A percentile compares a stretch with the other conserved stretches of the same genome.
Evolutionary conservation across 2,329 filamentous ascomycete species (phyloP).

Genomic region (Onygenales sp.): DNA sequence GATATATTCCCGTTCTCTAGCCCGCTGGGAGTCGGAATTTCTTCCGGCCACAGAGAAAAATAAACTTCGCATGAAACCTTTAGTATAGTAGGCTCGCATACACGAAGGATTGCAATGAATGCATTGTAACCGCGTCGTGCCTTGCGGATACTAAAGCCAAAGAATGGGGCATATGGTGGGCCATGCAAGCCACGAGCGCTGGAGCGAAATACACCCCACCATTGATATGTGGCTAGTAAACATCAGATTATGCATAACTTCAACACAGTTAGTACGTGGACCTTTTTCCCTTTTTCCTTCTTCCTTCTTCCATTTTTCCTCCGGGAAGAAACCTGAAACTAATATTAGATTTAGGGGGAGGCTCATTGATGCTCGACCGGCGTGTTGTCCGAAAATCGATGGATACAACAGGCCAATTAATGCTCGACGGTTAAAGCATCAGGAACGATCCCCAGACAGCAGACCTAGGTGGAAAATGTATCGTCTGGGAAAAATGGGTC

Average conservation of each 20-base stretch:
- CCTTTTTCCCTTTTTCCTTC: not conserved
- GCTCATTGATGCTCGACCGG: not conserved
- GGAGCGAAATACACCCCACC: not conserved
- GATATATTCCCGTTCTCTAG: not conserved
- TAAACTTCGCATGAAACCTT: conserved; percentile 1
- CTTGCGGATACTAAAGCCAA: not conserved
- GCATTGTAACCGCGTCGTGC: not conserved
- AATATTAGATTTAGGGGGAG: not conserved
- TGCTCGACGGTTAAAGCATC: not conserved
- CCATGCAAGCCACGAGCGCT: not conserved
- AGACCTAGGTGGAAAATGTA: not conserved
- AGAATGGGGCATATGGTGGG: not conserved
- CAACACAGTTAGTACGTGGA: not conserved
- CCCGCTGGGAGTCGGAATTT: not conserved
- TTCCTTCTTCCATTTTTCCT: not conserved
- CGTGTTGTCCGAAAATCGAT: not conserved
- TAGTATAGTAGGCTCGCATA: not conserved
- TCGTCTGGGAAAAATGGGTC: not conserved
- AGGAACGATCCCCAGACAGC: not conserved
- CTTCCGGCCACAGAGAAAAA: not conserved
- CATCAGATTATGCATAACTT: not conserved
- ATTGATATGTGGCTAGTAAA: not conserved
- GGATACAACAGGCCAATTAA: not conserved
- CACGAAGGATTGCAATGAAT: not conserved
- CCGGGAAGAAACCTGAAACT: not conserved